These are phyloP conservation scores for Tetratostichococcus sp. DNA, from an alignment of 139 green algal genomes.

Conservation along the genomic window DNA sequence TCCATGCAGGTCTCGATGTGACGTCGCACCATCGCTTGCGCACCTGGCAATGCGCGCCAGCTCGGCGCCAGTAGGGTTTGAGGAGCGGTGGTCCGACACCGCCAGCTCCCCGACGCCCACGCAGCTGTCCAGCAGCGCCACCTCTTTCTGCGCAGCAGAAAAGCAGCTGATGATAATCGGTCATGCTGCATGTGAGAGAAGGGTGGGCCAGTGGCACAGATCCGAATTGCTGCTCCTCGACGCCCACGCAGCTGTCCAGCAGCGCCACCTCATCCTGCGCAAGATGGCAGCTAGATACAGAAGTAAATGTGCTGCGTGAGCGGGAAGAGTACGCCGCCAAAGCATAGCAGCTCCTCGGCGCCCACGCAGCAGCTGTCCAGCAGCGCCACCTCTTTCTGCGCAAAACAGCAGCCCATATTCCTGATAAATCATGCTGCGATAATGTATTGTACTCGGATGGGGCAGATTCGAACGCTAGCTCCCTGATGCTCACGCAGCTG, in stretches of 20 bases:
- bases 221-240: conserved; percentile 21
- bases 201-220: too few species aligned
- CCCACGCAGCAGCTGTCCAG: conserved; percentile 31
- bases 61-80: conserved; percentile 13
- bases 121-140: conserved; percentile 23
- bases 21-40: neutral
- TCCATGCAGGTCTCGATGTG: too few species aligned
- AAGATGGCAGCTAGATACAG: too few species aligned
- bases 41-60: conserved; percentile 27
- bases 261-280: conserved; percentile 1
- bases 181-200: too few species aligned
- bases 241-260: conserved; percentile 31
- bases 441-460: neutral
- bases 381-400: too few species aligned
- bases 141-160: neutral
- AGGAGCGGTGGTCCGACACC: conserved; percentile 40
- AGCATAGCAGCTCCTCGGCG: conserved; percentile 18
- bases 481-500: conserved; percentile 34
- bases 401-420: too few species aligned
- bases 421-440: neutral
- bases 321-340: too few species aligned
- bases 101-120: conserved; percentile 44
- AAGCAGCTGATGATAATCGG: too few species aligned
- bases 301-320: too few species aligned
- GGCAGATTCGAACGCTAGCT: conserved; percentile 18